phyloP scores from a whole-genome alignment of 225 moss, liverwort and hornwort species.

The Asterella californica region DNA sequence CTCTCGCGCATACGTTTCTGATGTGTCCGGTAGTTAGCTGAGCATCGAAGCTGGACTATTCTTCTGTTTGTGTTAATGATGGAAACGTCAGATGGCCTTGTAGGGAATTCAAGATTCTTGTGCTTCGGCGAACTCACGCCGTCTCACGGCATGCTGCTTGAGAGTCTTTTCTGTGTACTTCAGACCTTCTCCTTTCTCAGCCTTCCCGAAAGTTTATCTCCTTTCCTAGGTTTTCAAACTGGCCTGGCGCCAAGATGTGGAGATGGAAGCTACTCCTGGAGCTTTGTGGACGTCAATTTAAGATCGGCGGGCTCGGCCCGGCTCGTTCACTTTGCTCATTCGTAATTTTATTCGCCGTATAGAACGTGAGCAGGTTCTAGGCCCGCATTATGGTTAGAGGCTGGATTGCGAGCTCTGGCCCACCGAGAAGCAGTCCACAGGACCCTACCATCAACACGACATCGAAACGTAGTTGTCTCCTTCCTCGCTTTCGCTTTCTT shows the following conservation, averaged over 20 bases:
- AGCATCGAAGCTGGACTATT: background rate
- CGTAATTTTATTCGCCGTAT: background rate
- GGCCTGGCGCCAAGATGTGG: background rate
- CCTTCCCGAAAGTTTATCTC: background rate
- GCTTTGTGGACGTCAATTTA: background rate
- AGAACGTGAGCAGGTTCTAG: background rate
- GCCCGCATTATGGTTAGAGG: background rate
- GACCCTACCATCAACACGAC: background rate
- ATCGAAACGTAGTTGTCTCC: background rate
- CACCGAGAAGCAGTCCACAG: background rate
- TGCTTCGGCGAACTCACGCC: background rate
- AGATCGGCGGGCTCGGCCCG: background rate
- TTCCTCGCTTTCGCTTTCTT: background rate
- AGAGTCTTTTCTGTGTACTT: background rate
- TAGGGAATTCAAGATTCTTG: background rate
- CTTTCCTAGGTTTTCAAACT: background rate
- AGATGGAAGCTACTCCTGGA: background rate
- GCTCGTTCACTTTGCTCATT: background rate
- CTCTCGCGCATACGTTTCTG: background rate
- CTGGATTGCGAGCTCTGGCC: background rate
- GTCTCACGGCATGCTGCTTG: background rate
- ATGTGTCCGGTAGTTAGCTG: background rate
- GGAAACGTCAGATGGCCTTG: background rate
- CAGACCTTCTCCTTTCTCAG: no score
- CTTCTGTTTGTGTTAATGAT: background rate